Base-by-base conservation (phyloP, 148 eudicot genomes). In the Diospyros kaki region DNA sequence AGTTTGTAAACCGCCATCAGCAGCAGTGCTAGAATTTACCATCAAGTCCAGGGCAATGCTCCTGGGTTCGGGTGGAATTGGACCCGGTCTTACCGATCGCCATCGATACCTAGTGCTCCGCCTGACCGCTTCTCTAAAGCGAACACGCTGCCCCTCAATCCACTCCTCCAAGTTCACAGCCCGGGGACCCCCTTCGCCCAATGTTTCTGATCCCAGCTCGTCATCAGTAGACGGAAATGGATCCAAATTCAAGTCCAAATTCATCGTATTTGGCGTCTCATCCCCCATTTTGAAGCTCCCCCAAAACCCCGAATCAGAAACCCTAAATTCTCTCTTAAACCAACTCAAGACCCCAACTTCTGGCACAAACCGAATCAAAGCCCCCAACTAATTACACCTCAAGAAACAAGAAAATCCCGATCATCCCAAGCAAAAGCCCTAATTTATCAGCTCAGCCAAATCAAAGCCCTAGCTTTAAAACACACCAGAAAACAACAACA, bases 241-340 rank as follows among this genome's bases (percentile, higher is more conserved):
- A 46, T 94, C 97, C 84, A 93, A 86, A 80, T 91, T 93, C 83
- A 93, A 86, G 83, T 93, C 98, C 58, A 93, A 89, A 80, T 93
- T 89, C 97, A 91, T 91, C 71, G 81, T 63, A 78, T 77, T 80
- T 2, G 84, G 84, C 28, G 71, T 84, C 71, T 90, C 89, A 71
- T 93, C 98, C 61, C 79, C 91, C 98, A 93, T 48, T 93, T 58
- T 61, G 61, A 78, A 69, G 63, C 45, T 13, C 6, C 66, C 63
- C 50, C 69, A 58, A 54, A 28, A 60, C 28, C 66, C 69, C 66
- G 7, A 63, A 17, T 17, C 4, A 5, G 64, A 56, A 39, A 63
- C 58, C 46, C 66, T 51, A 28, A 53, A 3, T 18, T 60, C 61
- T 70, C n/a, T 38, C 46, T 9, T 62, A 12, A 53, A 38, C 10